Percentiles rank a stretch among this genome's conserved stretches.
phyloP scores from a whole-genome alignment of 2,329 filamentous ascomycete genomes.

The Aspergillus piperis region DNA sequence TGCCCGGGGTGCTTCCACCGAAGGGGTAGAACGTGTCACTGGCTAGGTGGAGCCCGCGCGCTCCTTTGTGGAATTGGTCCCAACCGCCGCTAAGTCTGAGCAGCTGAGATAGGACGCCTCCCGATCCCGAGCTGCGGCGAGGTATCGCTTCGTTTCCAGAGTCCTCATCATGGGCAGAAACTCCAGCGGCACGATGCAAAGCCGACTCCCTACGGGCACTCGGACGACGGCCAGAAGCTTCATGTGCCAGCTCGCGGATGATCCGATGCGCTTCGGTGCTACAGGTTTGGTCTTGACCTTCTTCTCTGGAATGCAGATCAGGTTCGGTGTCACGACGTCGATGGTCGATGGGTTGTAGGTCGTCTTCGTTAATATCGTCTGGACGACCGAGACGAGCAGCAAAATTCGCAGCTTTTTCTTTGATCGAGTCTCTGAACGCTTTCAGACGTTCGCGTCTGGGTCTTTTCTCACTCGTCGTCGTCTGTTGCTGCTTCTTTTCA shows the following conservation, averaged over 20 bases:
- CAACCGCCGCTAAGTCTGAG: slow-evolving; percentile 2
- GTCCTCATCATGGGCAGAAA: not conserved
- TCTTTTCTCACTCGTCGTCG: not conserved
- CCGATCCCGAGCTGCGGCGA: not conserved
- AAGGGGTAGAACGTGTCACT: slow-evolving; percentile 1
- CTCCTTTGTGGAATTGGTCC: not conserved
- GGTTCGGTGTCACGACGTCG: not conserved
- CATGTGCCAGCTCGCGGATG: not conserved
- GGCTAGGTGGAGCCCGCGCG: not conserved
- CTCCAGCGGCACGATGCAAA: not conserved
- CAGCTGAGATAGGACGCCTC: slow-evolving; percentile 1
- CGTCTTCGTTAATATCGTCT: slow-evolving; percentile 1
- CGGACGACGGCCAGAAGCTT: not conserved
- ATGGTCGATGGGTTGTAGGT: slow-evolving; percentile 6
- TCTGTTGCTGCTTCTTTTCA: not conserved
- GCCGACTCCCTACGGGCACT: not conserved
- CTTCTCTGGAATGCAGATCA: not conserved
- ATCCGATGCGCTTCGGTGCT: slow-evolving; percentile 6
- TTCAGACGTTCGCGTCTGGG: not conserved
- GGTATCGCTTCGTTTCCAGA: not conserved
- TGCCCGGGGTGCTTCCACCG: slow-evolving; percentile 1
- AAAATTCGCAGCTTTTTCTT: not conserved
- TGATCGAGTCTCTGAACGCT: slow-evolving; percentile 1
- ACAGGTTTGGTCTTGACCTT: not conserved
- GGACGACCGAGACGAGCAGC: slow-evolving; percentile 7